Conservation (phyloP, 192 early-diverging fungal species). For the Lobulomyces angularis region DNA sequence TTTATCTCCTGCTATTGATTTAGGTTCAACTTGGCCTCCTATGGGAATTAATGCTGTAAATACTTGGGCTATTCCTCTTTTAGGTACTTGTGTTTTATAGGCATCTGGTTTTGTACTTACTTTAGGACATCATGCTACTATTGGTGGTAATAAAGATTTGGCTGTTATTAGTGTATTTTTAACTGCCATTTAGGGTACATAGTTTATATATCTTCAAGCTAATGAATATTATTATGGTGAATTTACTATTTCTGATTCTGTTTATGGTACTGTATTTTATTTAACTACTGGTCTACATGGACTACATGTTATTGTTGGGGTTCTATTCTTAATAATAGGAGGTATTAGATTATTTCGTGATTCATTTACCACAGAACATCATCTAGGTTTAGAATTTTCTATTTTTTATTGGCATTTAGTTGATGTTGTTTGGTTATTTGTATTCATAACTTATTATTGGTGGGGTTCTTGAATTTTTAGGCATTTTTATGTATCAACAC, state of each 20-base stretch:
- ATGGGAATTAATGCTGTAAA: too few relatives aligned
- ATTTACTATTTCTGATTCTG: slow-evolving; percentile 2
- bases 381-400: slow-evolving; percentile 5
- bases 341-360: slow-evolving; percentile 2
- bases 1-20: too few relatives aligned
- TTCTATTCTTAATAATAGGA: slow-evolving; percentile 1
- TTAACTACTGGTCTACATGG: slow-evolving; percentile 5
- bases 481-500: too few relatives aligned
- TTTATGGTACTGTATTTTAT: slow-evolving; percentile 8
- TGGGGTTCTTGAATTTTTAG: too few relatives aligned
- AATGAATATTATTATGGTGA: slow-evolving; percentile 9
- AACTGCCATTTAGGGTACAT: slow-evolving; percentile 8
- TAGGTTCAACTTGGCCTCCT: too few relatives aligned
- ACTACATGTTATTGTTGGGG: slow-evolving; percentile 6
- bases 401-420: slow-evolving; percentile 8
- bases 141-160: slow-evolving; percentile 11
- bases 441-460: slow-evolving; percentile 4
- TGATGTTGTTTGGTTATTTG: slow-evolving; percentile 6
- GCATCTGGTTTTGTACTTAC: slow-evolving; percentile 7
- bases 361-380: slow-evolving; percentile 6
- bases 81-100: slow-evolving; percentile 4
- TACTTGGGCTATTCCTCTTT: slow-evolving; percentile 4
- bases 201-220: slow-evolving; percentile 10
- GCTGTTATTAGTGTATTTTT: slow-evolving; percentile 3
- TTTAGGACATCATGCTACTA: slow-evolving; percentile 7